Evolutionary conservation across 169 alveolate species (phyloP), one percentile per base, ranked within the genome.

Genomic region (Theileria equi): DNA sequence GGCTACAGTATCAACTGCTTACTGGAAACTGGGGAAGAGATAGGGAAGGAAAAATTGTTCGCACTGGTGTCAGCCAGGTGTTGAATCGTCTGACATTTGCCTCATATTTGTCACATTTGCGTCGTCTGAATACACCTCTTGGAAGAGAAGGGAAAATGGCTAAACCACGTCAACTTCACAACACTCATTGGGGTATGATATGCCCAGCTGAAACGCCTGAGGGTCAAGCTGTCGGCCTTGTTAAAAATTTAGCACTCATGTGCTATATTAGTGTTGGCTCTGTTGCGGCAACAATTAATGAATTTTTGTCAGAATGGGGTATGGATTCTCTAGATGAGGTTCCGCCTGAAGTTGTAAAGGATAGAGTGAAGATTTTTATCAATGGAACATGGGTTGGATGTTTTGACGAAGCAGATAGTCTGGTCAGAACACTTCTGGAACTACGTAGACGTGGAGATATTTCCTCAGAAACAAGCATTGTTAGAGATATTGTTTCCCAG

Each of bases 201-300:
- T 97, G 99, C 79, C 99, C 99, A 8, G 99, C 99, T 6, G 99
- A 98, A 81, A 98, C 99, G 19, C 99, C 99, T 1, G 99, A 98
- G 87, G 99, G 99, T 10, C 98, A 96, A 44, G 97, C 99, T 0
- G 98, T 98, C 68, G 99, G 99, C 2, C 90, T 98, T 44, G 99
- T 98, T 57, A 98, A 98, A 82, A 98, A 98, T 81, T 89, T 98
- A 58, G 95, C 99, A 1, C 85, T 98, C 38, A 97, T 97, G 99
- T 94, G 99, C 41, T 89, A 93, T 68, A 97, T 98, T 48, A 93
- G 98, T 34, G 98, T 96, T 13, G 99, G 99, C 17, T 84, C 94
- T 38, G 81, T 94, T 25, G 80, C 97, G 0, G 81, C 85, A 48
- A 86, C 89, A 25, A 87, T 96, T 43, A 78, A 82, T 61, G 95